Base-by-base conservation (phyloP, 352 stramenopile species). In the Pythium guiyangense region DNA sequence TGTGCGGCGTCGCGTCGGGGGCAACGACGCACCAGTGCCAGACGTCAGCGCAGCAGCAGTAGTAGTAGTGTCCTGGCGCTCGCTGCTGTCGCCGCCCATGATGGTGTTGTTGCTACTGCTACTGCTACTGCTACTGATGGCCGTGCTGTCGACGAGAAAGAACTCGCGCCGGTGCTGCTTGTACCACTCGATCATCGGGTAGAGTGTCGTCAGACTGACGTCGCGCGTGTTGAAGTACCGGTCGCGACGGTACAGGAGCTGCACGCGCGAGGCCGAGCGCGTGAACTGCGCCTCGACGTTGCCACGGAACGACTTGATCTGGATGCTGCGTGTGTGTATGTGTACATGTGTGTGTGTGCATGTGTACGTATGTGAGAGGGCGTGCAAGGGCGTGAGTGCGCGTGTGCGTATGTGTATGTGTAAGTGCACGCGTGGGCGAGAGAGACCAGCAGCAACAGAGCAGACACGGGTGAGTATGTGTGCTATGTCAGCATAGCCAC, bases 151-250 rank as follows among this genome's bases (percentile, higher is more conserved):
- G 2, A 67, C 46, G 20, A 71, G 40, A 51, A 87, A n/a, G n/a
- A n/a, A n/a, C n/a, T n/a, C n/a, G n/a, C n/a, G n/a, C n/a, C n/a
- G n/a, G n/a, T n/a, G n/a, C n/a, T n/a, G n/a, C n/a, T 86, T 84
- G 60, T 86, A 83, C 73, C 76, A 86, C 52, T 84, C 71, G 64
- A 89, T 81, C 74, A 86, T 86, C 1, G 70, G 67, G 52, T 82
- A 89, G 17, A 87, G 37, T 31, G 81, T 67, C 20, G 74, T 75
- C 31, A 90, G 42, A 9, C 58, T 65, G 4, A 81, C 73, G 27
- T 81, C 71, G 44, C 67, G 66, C 3, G 74, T 84, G 59, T 74
- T 80, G 47, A 85, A 84, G 57, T 84, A 88, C 6, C 68, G 63
- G 37, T 77, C 73, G 8, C 72, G 69, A 4, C 79, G 70, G 60